Evolutionary conservation across 2,329 filamentous ascomycete genomes (phyloP).

Genomic region (Chaetomiaceae sp.): DNA sequence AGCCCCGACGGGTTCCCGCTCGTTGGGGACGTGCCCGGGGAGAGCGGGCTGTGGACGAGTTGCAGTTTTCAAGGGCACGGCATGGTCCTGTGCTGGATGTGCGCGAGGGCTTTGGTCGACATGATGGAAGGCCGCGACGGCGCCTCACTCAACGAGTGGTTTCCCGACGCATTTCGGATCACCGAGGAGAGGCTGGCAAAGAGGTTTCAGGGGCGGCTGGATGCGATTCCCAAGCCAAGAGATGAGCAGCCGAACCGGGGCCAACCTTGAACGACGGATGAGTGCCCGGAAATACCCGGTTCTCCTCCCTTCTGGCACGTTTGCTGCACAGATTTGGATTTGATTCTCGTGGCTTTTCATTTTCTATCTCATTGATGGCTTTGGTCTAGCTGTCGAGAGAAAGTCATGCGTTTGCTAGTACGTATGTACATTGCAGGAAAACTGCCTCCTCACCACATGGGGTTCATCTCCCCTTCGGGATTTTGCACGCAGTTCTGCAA

Average conservation of each 20-base stretch:
- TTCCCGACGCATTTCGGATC: slow-evolving; percentile 49
- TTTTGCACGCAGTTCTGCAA: no score
- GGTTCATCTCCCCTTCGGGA: no score
- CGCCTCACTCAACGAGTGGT: slow-evolving; percentile 42
- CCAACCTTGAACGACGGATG: no score
- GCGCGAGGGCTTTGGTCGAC: slow-evolving; percentile 51
- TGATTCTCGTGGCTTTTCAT: no score
- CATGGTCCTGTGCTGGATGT: slow-evolving; percentile 60
- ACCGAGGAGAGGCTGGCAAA: slow-evolving; percentile 40
- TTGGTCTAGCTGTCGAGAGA: no score
- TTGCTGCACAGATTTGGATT: no score
- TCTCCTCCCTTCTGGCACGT: no score
- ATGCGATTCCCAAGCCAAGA: slow-evolving; percentile 4
- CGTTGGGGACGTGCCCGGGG: slow-evolving; percentile 45
- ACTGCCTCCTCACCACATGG: no score
- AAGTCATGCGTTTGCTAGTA: no score
- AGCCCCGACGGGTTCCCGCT: slow-evolving; percentile 50
- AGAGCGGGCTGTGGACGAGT: slow-evolving; percentile 49
- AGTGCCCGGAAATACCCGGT: no score
- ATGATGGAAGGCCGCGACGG: slow-evolving; percentile 45
- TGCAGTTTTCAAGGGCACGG: slow-evolving; percentile 63
- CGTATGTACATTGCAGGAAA: no score
- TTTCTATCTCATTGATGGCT: no score
- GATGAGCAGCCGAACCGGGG: neutral
- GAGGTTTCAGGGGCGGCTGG: slow-evolving; percentile 34